phyloP scores from a whole-genome alignment of 139 green algal species.

The Nannochloris sp. region DNA sequence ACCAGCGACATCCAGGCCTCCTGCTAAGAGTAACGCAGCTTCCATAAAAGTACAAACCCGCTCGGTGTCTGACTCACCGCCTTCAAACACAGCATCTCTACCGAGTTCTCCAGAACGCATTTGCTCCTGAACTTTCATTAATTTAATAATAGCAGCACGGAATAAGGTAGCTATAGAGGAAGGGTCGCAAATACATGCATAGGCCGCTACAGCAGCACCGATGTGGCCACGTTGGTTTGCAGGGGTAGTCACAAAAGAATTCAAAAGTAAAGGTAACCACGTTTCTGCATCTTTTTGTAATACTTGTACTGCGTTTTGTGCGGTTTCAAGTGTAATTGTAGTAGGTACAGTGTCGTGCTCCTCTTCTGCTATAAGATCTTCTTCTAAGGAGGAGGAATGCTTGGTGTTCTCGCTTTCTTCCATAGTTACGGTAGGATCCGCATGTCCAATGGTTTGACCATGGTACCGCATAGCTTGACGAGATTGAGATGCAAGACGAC shows the following conservation, averaged over 20 bases:
- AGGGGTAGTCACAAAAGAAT: constrained; percentile 56
- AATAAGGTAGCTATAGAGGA: constrained; percentile 54
- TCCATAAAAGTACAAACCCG: constrained; percentile 79
- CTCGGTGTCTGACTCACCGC: constrained; percentile 43
- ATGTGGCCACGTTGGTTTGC: constrained; percentile 43
- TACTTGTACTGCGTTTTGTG: constrained; percentile 33
- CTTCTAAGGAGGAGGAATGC: neutral
- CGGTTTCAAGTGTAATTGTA: constrained; percentile 18
- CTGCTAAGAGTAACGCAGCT: constrained; percentile 59
- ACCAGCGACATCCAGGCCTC: constrained; percentile 52
- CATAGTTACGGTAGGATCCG: neutral
- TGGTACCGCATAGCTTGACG: constrained; percentile 6
- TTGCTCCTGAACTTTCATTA: constrained; percentile 58
- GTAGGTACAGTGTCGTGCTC: constrained; percentile 13
- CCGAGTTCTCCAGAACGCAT: constrained; percentile 41
- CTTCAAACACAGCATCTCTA: constrained; percentile 46
- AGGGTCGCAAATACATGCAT: constrained; percentile 47
- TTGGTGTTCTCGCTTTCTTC: neutral
- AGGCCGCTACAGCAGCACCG: constrained; percentile 49
- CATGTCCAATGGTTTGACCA: neutral
- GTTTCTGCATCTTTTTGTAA: constrained; percentile 53
- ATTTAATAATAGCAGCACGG: constrained; percentile 52
- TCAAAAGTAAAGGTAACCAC: constrained; percentile 84
- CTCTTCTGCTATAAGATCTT: constrained; percentile 1
- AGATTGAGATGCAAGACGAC: constrained; percentile 38